phyloP scores from a whole-genome alignment of 257 asterid species.

The Penstemon newberryi region DNA sequence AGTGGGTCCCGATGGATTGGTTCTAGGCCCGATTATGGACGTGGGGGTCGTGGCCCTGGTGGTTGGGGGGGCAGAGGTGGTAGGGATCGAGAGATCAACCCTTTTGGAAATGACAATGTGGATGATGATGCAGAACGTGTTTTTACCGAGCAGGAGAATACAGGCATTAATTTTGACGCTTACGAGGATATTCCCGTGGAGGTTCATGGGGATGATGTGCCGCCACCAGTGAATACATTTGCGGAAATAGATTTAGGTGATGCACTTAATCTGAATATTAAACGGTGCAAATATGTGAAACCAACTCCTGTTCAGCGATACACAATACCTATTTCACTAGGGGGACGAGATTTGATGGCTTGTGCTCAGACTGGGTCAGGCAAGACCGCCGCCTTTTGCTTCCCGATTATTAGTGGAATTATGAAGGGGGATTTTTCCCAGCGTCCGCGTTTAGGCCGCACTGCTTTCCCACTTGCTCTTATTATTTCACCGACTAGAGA shows the following conservation, averaged over 20 bases:
- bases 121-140: slow-evolving; percentile 44
- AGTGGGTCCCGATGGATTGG: slow-evolving; percentile 59
- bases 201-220: slow-evolving; percentile 78
- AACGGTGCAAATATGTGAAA: slow-evolving; percentile 81
- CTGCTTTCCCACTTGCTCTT: slow-evolving; percentile 76
- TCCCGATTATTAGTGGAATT: slow-evolving; percentile 84
- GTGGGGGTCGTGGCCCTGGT: slow-evolving; percentile 53
- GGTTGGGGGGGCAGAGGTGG: slow-evolving; percentile 52
- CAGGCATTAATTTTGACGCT: slow-evolving; percentile 84
- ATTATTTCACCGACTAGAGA: slow-evolving; percentile 91
- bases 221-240: slow-evolving; percentile 78
- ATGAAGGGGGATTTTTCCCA: slow-evolving; percentile 53
- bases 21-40: slow-evolving; percentile 29
- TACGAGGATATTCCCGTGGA: slow-evolving; percentile 92
- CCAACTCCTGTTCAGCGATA: slow-evolving; percentile 90
- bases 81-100: slow-evolving; percentile 75
- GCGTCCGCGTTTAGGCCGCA: slow-evolving; percentile 71
- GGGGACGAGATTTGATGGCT: slow-evolving; percentile 86
- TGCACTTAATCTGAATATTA: slow-evolving; percentile 67
- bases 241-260: slow-evolving; percentile 90
- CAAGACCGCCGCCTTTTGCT: slow-evolving; percentile 90
- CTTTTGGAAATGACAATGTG: slow-evolving; percentile 63
- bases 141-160: slow-evolving; percentile 65
- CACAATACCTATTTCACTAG: slow-evolving; percentile 77
- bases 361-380: slow-evolving; percentile 96